phyloP scores from a whole-genome alignment of 805 yeast genomes.

The Ogataea neopini region DNA sequence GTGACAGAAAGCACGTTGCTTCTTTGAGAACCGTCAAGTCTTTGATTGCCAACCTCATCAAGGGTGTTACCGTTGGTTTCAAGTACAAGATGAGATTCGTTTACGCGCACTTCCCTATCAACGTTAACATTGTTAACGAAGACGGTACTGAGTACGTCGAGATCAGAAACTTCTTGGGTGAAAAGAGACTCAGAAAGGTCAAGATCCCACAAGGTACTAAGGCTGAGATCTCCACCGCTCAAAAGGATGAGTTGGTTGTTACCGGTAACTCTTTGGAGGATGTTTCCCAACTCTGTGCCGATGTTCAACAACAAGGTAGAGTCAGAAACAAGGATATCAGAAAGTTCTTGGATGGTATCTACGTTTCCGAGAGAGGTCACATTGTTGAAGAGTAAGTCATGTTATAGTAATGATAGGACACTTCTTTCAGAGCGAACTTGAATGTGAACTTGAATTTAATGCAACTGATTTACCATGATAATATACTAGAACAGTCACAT shows the following conservation, averaged over 20 bases:
- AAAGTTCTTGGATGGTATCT: slow-evolving; percentile 99
- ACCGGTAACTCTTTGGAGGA: slow-evolving; percentile 95
- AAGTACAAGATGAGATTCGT: slow-evolving; percentile 99
- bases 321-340: slow-evolving; percentile 99
- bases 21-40: slow-evolving; percentile 98
- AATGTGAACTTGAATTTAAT: slow-evolving; percentile 4
- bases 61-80: slow-evolving; percentile 99
- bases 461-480: slow-evolving; percentile 7
- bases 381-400: slow-evolving; percentile 52
- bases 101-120: slow-evolving; percentile 99
- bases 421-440: slow-evolving; percentile 5
- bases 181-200: slow-evolving; percentile 92
- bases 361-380: slow-evolving; percentile 94
- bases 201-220: slow-evolving; percentile 87
- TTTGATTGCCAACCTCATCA: slow-evolving; percentile 87
- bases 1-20: slow-evolving; percentile 99
- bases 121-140: slow-evolving; percentile 85
- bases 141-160: slow-evolving; percentile 78
- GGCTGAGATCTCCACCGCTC: slow-evolving; percentile 75
- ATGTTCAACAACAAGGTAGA: slow-evolving; percentile 95
- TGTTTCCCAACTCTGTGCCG: slow-evolving; percentile 98
- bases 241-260: slow-evolving; percentile 93
- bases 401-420: slow-evolving; percentile 9
- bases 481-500: slow-evolving; percentile 6
- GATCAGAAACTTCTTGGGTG: slow-evolving; percentile 99